Evolutionary conservation across 169 alveolate genomes (phyloP).

Genomic region (Plasmodium coatneyi): DNA sequence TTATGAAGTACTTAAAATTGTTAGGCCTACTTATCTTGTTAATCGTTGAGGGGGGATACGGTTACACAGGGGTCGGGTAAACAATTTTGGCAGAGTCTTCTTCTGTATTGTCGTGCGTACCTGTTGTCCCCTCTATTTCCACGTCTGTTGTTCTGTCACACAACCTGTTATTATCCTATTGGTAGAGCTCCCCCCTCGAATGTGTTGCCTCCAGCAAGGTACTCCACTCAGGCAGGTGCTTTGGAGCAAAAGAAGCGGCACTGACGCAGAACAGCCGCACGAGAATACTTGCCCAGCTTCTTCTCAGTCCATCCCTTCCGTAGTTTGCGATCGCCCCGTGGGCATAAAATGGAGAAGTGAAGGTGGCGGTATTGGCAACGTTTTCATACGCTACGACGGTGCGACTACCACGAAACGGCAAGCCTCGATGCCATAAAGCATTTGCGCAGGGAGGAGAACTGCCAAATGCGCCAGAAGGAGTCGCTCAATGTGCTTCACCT

Average conservation of each 20-base stretch:
- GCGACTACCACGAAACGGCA: background rate
- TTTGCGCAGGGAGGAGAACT: background rate
- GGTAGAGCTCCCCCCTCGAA: background rate
- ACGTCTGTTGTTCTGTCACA: background rate
- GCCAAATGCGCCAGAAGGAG: background rate
- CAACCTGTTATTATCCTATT: background rate
- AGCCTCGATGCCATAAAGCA: background rate
- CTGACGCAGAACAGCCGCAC: background rate
- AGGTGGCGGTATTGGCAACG: background rate
- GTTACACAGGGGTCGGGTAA: background rate
- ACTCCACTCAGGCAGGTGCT: background rate
- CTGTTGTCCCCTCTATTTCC: background rate
- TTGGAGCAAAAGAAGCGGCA: background rate
- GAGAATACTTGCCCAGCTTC: background rate
- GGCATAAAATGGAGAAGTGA: background rate
- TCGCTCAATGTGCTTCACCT: too few species aligned
- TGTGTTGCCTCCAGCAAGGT: background rate
- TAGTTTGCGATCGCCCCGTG: background rate
- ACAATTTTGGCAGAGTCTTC: background rate
- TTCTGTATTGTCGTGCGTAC: background rate
- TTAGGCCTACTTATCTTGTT: background rate
- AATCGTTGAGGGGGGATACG: background rate
- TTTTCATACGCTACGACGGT: background rate
- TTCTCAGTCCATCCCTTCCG: background rate
- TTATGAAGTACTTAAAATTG: background rate